phyloP scores from a whole-genome alignment of 495 filamentous ascomycete genomes.

The Halenospora varia region DNA sequence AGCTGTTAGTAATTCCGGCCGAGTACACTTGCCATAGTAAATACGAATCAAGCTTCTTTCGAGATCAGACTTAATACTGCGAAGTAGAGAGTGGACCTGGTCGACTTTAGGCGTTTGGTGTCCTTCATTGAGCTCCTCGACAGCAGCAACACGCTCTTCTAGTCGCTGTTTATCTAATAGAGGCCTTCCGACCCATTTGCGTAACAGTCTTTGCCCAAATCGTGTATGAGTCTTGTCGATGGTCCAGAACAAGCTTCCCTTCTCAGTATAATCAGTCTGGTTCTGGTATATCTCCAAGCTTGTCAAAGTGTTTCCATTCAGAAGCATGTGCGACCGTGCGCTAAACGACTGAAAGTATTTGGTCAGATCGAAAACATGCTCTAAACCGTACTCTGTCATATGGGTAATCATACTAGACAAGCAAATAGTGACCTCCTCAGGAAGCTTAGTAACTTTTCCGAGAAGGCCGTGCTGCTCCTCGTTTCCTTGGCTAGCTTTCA shows the following conservation, averaged over 20 bases:
- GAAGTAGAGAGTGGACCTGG: constrained; percentile 64
- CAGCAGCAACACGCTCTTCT: constrained; percentile 79
- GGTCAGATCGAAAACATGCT: constrained; percentile 95
- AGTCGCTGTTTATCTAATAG: constrained; percentile 74
- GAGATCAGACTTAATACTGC: constrained; percentile 72
- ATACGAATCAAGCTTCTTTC: constrained; percentile 92
- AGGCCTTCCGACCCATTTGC: constrained; percentile 94
- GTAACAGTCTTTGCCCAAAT: constrained; percentile 81
- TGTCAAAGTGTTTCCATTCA: constrained; percentile 92
- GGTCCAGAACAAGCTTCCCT: constrained; percentile 93
- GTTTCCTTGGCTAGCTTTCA: constrained; percentile 49
- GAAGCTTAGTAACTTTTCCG: constrained; percentile 79
- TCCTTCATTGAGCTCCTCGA: constrained; percentile 80
- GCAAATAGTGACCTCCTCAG: constrained; percentile 85
- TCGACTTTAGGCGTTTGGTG: constrained; percentile 63
- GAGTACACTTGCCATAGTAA: constrained; percentile 92
- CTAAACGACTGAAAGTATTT: constrained; percentile 98
- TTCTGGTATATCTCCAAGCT: constrained; percentile 97
- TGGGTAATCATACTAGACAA: constrained; percentile 97
- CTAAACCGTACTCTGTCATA: constrained; percentile 85
- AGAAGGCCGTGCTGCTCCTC: constrained; percentile 57
- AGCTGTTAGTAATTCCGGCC: constrained; percentile 81
- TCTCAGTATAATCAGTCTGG: constrained; percentile 79
- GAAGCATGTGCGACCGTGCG: constrained; percentile 88
- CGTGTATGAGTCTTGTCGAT: constrained; percentile 88